Evolutionary conservation across 352 stramenopile species (phyloP), one percentile per base, ranked within the genome.

Genomic region (Aphanomyces astaci): DNA sequence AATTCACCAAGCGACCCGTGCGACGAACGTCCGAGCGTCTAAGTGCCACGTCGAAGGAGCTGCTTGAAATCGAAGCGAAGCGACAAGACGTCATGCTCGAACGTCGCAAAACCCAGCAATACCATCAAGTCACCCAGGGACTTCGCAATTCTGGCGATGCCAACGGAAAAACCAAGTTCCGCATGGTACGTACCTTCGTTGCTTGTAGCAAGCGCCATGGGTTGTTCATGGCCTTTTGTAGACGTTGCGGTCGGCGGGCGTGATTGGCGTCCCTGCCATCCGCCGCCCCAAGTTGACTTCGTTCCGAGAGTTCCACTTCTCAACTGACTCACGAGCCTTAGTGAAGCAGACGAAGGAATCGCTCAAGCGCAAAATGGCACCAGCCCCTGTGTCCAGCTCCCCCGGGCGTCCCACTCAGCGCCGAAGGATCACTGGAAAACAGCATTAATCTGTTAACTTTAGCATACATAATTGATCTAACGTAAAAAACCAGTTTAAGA

Each of bases 191-290:
- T 25, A 46, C 4, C 15, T 17, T 43, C 17, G 1, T 59, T 27
- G 2, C 22, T 22, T n/a, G 25, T n/a, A n/a, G n/a, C n/a, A n/a
- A n/a, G n/a, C n/a, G n/a, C n/a, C n/a, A n/a, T n/a, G n/a, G n/a
- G n/a, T n/a, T n/a, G n/a, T n/a, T n/a, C n/a, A n/a, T n/a, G 30
- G 24, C 5, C 24, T 24, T 28, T 27, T 17, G 28, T 54, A 68
- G 62, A 68, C 49, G n/a, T 25, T 68, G 24, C 62, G 62, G 15
- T 68, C 62, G n/a, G 62, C 62, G 27, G 62, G 62, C 24, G 62
- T 68, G 2, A 36, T 68, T 11, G 62, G 62, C 15, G 62, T 68
- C 2, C 62, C 62, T 17, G 62, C 62, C 11, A 59, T 68, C 24
- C 62, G 62, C 30, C 62, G 62, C 24, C 46, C 48, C 15, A 68